Percentiles rank a stretch among this genome's conserved stretches.
These are phyloP conservation scores for Teunomyces pallodes DNA, from an alignment of 805 yeast species.

Conservation along the genomic window DNA sequence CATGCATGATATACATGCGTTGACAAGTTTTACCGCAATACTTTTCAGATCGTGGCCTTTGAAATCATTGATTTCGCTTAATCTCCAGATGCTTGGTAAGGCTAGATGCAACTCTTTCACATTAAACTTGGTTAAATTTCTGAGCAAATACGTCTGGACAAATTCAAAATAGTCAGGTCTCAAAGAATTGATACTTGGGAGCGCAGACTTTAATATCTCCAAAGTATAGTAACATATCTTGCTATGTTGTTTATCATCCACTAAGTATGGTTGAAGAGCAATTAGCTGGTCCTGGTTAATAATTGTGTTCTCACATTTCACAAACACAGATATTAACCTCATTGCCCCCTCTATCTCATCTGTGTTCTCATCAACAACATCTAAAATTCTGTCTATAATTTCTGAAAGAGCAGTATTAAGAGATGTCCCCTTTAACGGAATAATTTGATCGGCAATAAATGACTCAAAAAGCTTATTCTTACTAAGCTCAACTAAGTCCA, in stretches of 20 bases:
- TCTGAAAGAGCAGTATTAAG: neutral
- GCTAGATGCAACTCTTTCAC: slow-evolving; percentile 68
- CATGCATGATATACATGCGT: slow-evolving; percentile 65
- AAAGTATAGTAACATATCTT: slow-evolving; percentile 47
- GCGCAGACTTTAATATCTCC: slow-evolving; percentile 49
- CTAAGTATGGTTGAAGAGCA: slow-evolving; percentile 60
- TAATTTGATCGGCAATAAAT: neutral
- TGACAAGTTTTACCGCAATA: slow-evolving; percentile 49
- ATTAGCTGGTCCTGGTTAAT: slow-evolving; percentile 66
- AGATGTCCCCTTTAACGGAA: neutral
- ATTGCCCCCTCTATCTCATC: slow-evolving; percentile 33
- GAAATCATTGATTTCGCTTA: slow-evolving; percentile 57
- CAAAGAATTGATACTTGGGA: slow-evolving; percentile 44
- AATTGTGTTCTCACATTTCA: slow-evolving; percentile 50
- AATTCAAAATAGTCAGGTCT: slow-evolving; percentile 49
- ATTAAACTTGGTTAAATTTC: slow-evolving; percentile 57
- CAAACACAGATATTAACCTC: slow-evolving; percentile 55
- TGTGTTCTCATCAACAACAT: slow-evolving; percentile 29
- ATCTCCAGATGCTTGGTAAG: slow-evolving; percentile 62
- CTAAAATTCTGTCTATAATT: slow-evolving; percentile 37
- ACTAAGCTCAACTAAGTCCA: neutral
- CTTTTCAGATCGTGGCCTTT: slow-evolving; percentile 45
- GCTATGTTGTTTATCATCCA: slow-evolving; percentile 44
- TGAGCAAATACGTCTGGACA: slow-evolving; percentile 52
- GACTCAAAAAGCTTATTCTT: slow-evolving; percentile 9